Conservation (phyloP, 2,329 filamentous ascomycete species). For the Talaromyces atroroseus region DNA sequence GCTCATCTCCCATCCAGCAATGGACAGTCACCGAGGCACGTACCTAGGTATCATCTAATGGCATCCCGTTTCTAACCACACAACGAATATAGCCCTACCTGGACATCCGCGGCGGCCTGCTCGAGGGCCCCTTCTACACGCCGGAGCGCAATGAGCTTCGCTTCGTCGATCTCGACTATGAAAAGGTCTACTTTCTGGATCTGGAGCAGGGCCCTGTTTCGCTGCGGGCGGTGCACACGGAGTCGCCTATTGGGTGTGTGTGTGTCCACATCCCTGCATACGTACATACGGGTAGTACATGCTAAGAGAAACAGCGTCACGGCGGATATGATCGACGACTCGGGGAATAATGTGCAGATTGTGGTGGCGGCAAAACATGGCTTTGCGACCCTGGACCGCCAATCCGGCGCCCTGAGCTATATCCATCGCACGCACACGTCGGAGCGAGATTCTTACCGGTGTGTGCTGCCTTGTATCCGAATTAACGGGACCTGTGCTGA, state of each 20-base stretch:
- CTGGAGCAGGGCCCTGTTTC: constrained; percentile 59
- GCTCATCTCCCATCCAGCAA: constrained; percentile 26
- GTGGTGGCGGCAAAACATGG: constrained; percentile 76
- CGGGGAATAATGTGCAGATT: constrained; percentile 51
- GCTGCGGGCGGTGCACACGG: constrained; percentile 52
- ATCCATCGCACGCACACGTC: constrained; percentile 54
- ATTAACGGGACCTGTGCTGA: background rate
- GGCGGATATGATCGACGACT: constrained; percentile 63
- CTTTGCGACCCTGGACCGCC: constrained; percentile 68
- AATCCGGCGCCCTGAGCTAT: constrained; percentile 51
- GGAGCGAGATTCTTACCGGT: constrained; percentile 43
- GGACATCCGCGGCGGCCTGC: constrained; percentile 32
- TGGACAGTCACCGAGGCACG: constrained; percentile 46
- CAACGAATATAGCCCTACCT: constrained; percentile 31
- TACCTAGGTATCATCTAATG: no score
- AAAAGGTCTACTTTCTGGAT: constrained; percentile 66
- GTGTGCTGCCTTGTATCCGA: constrained; percentile 16
- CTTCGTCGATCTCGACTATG: constrained; percentile 67
- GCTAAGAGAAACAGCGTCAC: constrained; percentile 52
- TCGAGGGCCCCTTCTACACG: constrained; percentile 39
- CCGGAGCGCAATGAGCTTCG: constrained; percentile 36
- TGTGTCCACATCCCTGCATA: background rate
- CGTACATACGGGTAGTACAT: no score
- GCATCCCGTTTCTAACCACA: background rate
- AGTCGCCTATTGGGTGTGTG: constrained; percentile 49